Evolutionary conservation across 2,329 filamentous ascomycete genomes (phyloP).

Genomic region (Cladorrhinum sp.): DNA sequence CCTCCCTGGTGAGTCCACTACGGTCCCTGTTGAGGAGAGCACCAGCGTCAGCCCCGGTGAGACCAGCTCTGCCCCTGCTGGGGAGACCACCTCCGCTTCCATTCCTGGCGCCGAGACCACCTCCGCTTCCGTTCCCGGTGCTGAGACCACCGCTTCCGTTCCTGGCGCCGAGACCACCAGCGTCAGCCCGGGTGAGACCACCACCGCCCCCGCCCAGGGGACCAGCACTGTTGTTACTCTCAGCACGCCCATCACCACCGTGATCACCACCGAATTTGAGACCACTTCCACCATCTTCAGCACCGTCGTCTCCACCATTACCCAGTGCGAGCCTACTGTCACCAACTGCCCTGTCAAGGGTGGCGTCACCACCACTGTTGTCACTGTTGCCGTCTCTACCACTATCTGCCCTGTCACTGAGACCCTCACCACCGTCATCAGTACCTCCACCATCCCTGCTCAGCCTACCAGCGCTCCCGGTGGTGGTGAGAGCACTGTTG

Average conservation of each 20-base stretch:
- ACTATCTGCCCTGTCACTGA: slow-evolving; percentile 61
- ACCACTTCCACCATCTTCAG: slow-evolving; percentile 29
- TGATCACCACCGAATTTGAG: slow-evolving; percentile 36
- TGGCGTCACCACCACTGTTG: slow-evolving; percentile 28
- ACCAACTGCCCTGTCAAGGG: slow-evolving; percentile 32
- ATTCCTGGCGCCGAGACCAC: slow-evolving; percentile 8
- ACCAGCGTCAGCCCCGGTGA: slow-evolving; percentile 20
- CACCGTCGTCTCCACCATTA: slow-evolving; percentile 41
- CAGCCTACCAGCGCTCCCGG: slow-evolving; percentile 14
- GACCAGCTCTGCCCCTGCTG: slow-evolving; percentile 21
- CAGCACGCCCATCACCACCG: slow-evolving; percentile 44
- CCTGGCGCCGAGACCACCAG: slow-evolving; percentile 7
- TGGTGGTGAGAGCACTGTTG: slow-evolving; percentile 12
- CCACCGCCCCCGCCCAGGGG: slow-evolving; percentile 3
- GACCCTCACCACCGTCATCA: slow-evolving; percentile 41
- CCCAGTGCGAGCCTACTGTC: slow-evolving; percentile 50
- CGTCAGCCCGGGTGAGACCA: slow-evolving; percentile 19
- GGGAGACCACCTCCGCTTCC: slow-evolving; percentile 16
- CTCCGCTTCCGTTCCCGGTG: slow-evolving; percentile 8
- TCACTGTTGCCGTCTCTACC: slow-evolving; percentile 56
- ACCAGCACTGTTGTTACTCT: slow-evolving; percentile 34
- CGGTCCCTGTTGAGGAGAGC: slow-evolving; percentile 23
- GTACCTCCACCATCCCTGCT: slow-evolving; percentile 21
- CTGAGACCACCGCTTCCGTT: neutral
- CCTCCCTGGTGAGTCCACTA: neutral